A percentile compares a stretch with the other conserved stretches of the same genome.
Conservation (phyloP, 768 basidiomycete species). For the Coprinopsis strossmayeri region DNA sequence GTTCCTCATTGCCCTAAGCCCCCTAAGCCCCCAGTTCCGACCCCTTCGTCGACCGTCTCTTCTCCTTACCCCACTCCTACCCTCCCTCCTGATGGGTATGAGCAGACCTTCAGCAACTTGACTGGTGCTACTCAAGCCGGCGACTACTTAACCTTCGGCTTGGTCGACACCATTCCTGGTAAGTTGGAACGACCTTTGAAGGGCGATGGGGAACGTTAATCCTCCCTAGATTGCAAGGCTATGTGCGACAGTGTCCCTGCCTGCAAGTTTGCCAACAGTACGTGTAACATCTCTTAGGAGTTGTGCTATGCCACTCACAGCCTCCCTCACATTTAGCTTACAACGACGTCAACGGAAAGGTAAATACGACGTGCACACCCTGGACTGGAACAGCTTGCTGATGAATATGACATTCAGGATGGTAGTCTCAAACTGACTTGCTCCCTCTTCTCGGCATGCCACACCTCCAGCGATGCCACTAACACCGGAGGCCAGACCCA, state of each 20-base stretch:
- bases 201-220: no score
- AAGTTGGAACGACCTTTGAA: no score
- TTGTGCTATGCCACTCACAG: not conserved
- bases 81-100: constrained; percentile 26
- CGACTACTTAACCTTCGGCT: constrained; percentile 36
- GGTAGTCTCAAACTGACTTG: constrained; percentile 40
- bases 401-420: constrained; percentile 18
- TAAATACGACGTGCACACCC: constrained; percentile 7
- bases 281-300: constrained; percentile 10
- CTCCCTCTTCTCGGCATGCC: constrained; percentile 36
- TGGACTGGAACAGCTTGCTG: constrained; percentile 1
- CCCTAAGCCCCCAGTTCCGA: constrained; percentile 11
- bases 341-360: constrained; percentile 41
- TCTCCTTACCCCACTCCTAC: constrained; percentile 15
- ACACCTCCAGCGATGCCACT: constrained; percentile 26
- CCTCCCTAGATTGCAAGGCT: constrained; percentile 36
- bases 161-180: constrained; percentile 38
- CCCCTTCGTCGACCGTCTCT: constrained; percentile 9
- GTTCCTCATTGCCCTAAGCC: constrained; percentile 26
- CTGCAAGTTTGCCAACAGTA: constrained; percentile 39
- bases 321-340: constrained; percentile 24
- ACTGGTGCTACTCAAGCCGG: constrained; percentile 36
- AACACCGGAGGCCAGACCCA: constrained; percentile 40
- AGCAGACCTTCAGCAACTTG: constrained; percentile 31
- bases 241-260: constrained; percentile 36